Base-by-base conservation (phyloP, 2,329 filamentous ascomycete genomes). In the Aspergillus flavus region DNA sequence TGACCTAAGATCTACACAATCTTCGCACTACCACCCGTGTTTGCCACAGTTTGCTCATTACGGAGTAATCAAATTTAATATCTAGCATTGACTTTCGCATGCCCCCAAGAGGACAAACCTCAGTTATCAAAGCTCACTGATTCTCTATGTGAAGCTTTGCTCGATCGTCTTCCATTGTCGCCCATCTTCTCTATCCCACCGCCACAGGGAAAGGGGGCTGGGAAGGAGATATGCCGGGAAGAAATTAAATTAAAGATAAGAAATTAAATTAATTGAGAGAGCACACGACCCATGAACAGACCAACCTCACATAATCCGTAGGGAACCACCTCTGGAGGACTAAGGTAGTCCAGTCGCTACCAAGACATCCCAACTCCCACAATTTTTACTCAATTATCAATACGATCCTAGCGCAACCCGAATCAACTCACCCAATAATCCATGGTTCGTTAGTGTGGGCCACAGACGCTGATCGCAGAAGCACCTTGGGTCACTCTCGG, bases 381-480 rank as follows among this genome's bases (percentile, higher is more conserved):
- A 54, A 54, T 14, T 12, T 55, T 26, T 26, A 30, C 28, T 30
- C 32, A 21, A 21, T 21, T 21, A 21, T 21, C n/a, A 41, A 19
- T 41, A 41, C 21, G 32, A 55, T 55, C 52, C n/a, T 55, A 55
- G 52, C 52, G 52, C 34, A 55, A 55, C 12, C 19, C 52, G 39
- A 54, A 39, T 39, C 32, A 36, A 34, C 52, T 39, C 52, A 39
- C 21, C n/a, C 32, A 39, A 12, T 6, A 26, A 39, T 28, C 52
- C 52, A 55, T 26, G 52, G 52, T 36, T 55, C 34, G 34, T 21
- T 39, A 39, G n/a, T 23, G 52, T 36, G 34, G 52, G 16, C 52
- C 52, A 50, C 23, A 50, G 6, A 30, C 26, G 46, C 28, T 26
- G 52, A 55, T 55, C 52, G n/a, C 32, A 55, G 12, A 39, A 55